Evolutionary conservation across 2,329 filamentous ascomycete species (phyloP), one percentile per base, ranked within the genome.

Genomic region (Aurifilum marmelostoma): DNA sequence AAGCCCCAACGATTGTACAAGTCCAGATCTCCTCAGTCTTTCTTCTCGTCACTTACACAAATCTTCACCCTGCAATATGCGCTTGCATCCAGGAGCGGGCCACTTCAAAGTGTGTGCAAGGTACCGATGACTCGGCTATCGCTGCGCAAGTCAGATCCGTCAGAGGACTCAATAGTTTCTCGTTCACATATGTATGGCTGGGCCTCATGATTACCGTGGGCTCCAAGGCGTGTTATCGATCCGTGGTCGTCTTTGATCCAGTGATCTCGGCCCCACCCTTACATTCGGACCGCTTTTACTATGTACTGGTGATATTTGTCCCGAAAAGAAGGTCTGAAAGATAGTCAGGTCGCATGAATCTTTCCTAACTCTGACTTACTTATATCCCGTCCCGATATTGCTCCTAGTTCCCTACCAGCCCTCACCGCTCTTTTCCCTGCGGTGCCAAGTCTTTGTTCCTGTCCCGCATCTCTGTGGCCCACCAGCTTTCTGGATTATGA

Each of bases 1-100:
- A 39, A 39, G 21, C 21, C 9, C 24, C 43, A n/a, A 39, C 11
- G 21, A 9, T 34, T 34, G 34, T 14, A 60, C 21, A 39, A 8
- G 16, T 37, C 21, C 4, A 6, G 6, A 1, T 21, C 4, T 7
- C 7, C 7, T 47, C 1, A 6, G 1, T 6, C 18, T n/a, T n/a
- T 47, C 11, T 8, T n/a, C 8, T n/a, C n/a, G 18, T 24, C 58
- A 1, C 21, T 37, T 32, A 37, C 29, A 37, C 32, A 60, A 32
- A 37, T 21, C 39, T 39, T 9, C 58, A 24, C 58, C 43, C 9
- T 34, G 29, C 32, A n/a, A 21, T 8, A 21, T 18, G 21, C 14
- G 56, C 56, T 18, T 59, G 56, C 56, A 59, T 59, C 16, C 29
- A n/a, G 14, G 56, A 32, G 27, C 21, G 56, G 56, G 8, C 24